Evolutionary conservation across 768 basidiomycete species (phyloP), one percentile per base, ranked within the genome.

Genomic region (Galerina sulciceps): DNA sequence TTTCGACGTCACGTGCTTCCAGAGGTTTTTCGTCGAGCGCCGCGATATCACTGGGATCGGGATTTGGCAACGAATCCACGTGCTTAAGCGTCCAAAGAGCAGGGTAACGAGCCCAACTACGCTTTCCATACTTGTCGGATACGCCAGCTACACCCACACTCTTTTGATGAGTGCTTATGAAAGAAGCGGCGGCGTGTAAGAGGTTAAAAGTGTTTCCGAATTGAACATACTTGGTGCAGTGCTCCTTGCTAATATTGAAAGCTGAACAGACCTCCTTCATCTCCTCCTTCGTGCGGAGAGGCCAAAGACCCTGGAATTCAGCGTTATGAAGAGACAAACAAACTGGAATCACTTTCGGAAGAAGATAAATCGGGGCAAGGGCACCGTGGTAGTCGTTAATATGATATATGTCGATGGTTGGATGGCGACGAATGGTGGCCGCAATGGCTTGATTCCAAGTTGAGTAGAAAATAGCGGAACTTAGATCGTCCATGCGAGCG

Each of bases 201-300:
- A 97, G 77, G 73, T 97, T 97, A 81, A 97, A 97, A 10, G 95
- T 97, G 80, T 97, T 97, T 61, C 95, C 95, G 72, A 97, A 97
- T 74, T 97, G 95, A 43, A 97, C 93, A 69, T 97, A 97, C 82
- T 96, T 96, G 52, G 90, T 93, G 79, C 95, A 97, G 68, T 93
- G 83, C 69, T 96, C 94, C 75, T 96, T 96, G 80, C 91, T 91
- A 73, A 97, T 92, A 74, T 96, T 96, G 84, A 97, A 97, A 3
- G 95, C 95, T 3, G 95, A 96, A 72, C 95, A 97, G 46, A 97
- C 95, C 73, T 97, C 95, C 78, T 94, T 96, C 94, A 96, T 95
- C 73, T 97, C 95, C 69, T 96, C 94, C 79, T 96, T 96, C 37
- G 95, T 97, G 45, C 95, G 90, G 22, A 97, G 83, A 6, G 95